These are phyloP conservation scores for Magnaporthiopsis incrustans DNA, from an alignment of 2,329 filamentous ascomycete species.

Conservation along the genomic window DNA sequence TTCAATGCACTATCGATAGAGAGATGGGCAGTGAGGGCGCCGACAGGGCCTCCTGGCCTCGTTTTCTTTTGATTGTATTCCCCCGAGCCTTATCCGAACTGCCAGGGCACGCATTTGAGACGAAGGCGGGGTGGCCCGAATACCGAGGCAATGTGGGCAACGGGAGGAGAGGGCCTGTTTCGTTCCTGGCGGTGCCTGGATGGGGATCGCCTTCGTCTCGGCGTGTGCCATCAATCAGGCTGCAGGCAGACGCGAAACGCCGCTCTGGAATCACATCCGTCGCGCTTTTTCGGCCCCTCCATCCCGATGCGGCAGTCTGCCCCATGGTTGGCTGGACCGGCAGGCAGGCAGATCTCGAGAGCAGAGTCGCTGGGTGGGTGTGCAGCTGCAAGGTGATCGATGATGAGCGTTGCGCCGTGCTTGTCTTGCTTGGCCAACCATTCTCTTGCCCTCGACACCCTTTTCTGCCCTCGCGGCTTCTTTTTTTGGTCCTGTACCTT, in stretches of 20 bases:
- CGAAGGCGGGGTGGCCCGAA: background rate
- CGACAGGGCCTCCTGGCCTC: background rate
- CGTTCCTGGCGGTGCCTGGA: background rate
- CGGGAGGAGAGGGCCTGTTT: background rate
- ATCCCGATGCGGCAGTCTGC: background rate
- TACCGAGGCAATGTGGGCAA: background rate
- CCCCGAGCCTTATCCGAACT: background rate
- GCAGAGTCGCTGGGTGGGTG: background rate
- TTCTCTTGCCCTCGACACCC: background rate
- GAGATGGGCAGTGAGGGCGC: background rate
- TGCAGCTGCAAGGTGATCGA: background rate
- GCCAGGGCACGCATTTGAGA: background rate
- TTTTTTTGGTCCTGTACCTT: background rate
- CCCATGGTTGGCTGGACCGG: background rate
- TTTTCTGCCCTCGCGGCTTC: background rate
- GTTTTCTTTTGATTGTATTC: background rate
- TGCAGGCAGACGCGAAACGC: background rate
- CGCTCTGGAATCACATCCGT: background rate
- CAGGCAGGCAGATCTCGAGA: background rate
- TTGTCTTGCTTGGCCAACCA: background rate
- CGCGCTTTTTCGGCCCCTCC: background rate
- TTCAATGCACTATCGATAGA: background rate
- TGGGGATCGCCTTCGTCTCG: background rate
- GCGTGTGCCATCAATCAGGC: background rate
- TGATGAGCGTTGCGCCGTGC: background rate